A percentile compares a stretch with the other conserved stretches of the same genome.
phyloP scores from a whole-genome alignment of 345 rosid species.

The Boechera stricta region DNA sequence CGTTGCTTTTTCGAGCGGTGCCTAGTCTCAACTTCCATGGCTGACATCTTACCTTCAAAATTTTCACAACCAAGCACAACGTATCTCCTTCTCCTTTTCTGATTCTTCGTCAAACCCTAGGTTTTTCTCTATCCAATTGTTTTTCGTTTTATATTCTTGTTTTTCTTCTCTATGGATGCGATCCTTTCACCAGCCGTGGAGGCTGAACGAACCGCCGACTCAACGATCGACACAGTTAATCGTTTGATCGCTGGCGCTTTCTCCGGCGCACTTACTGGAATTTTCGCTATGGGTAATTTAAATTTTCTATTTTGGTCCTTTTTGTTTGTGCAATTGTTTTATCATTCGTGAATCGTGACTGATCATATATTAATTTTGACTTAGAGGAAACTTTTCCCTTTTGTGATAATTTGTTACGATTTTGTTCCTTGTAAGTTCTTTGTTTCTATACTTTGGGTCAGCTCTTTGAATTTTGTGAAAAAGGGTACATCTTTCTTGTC shows the following conservation, averaged over 20 bases:
- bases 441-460: not conserved
- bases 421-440: not conserved
- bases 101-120: conserved; percentile 26
- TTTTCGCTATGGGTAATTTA: conserved; percentile 64
- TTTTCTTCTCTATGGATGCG: conserved; percentile 44
- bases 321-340: conserved; percentile 25
- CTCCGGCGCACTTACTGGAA: conserved; percentile 68
- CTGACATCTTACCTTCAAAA: conserved; percentile 26
- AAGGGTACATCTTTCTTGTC: not conserved
- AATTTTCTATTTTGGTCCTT: not conserved
- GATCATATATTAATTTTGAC: conserved; percentile 13
- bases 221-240: conserved; percentile 51
- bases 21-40: conserved; percentile 42
- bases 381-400: not conserved
- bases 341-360: not conserved
- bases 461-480: conserved; percentile 1
- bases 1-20: conserved; percentile 33
- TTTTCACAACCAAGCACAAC: conserved; percentile 4
- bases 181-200: conserved; percentile 44
- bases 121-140: not conserved
- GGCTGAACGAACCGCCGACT: conserved; percentile 40
- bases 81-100: conserved; percentile 5
- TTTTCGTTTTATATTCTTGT: not conserved
- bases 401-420: not conserved
- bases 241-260: conserved; percentile 57